Base-by-base conservation (phyloP, 192 early-diverging fungal genomes). In the Haplosporangium gracile region DNA sequence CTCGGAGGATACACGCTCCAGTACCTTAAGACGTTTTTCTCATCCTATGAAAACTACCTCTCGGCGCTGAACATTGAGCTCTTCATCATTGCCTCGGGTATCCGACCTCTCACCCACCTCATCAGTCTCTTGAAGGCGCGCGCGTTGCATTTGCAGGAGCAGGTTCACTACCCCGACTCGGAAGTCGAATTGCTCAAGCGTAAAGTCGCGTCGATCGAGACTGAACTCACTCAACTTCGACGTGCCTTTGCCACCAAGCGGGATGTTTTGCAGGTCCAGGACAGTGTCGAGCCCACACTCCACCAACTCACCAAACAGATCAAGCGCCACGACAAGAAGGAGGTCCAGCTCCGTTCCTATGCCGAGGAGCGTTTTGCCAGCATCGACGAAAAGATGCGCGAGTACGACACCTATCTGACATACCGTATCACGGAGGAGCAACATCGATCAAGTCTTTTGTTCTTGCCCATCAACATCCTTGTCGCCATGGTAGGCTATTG, bases 321-420 rank as follows among this genome's bases (percentile, higher is more conserved):
- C 20, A 89, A 88, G 57, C 89, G 90, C 49, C 91, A 89, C 53
- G 92, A 93, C 68, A 92, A 91, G 81, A 91, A 91, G 75, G 92
- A 93, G 75, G 79, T 70, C 38, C 47, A 77, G n/a, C 81, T 93
- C 20, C 83, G 90, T 24, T 87, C 82, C 13, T 93, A 90, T 78
- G 82, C 91, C 16, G 91, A 93, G 43, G 90, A 91, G 29, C 83
- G 88, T 15, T 93, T 93, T 55, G 75, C 88, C 11, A 81, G 65
- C 47, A 79, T 93, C 2, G 91, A 93, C 26, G 81, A 87, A 39
- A 92, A 92, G 72, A 57, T 93, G 40, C 89, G 89, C 29, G 92
- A 93, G 78, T 92, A 89, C 76, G 92, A 93, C 73, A 79, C 81
- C 0, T 85, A 87, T 51, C 89, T 92, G 68, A 72, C 89, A 22